Evolutionary conservation across 1,284 basidiomycete genomes (phyloP), one percentile per base, ranked within the genome.

Genomic region (Moesziomyces globuligerus): DNA sequence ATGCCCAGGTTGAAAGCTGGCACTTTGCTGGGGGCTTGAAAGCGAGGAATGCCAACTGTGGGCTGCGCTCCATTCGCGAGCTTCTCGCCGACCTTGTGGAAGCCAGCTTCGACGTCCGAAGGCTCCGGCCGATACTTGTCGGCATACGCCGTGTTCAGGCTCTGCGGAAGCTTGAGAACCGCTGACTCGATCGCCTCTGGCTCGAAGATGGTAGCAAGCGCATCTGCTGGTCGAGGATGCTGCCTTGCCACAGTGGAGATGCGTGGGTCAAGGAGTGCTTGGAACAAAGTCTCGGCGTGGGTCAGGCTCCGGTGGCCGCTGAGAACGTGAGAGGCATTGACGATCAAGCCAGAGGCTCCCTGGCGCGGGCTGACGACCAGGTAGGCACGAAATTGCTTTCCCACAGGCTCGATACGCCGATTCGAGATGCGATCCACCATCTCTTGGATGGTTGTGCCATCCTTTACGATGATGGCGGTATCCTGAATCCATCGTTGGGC

Each of bases 401-500:
- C 59, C 15, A 20, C 9, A 2, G 59, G 59, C 48, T 62, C 43
- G 34, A 62, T 55, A n/a, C 48, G 48, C 7, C 51, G 47, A 40
- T 62, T 62, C 1, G 59, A 51, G 17, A 18, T 34, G 25, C 6
- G 23, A 32, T 52, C 46, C 21, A 53, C 36, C 11, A 57, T 32
- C 24, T 67, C 48, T n/a, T 40, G 18, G 25, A 39, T 25, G 4
- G 56, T 60, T 29, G 49, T 47, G 17, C 57, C 64, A 25, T 67
- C 64, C 17, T 67, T 36, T 15, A 53, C 51, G 7, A 55, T 10
- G 11, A 60, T 13, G 23, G 46, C 46, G 4, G 64, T 67, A 1
- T 67, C 56, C 1, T 67, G 36, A 26, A 59, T 47, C 64, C 64
- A 67, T 10, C 51, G 26, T 41, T 57, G 56, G 4, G 64, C 64